A percentile compares a stretch with the other conserved stretches of the same genome.
These are phyloP conservation scores for Terfezia claveryi DNA, from an alignment of 495 filamentous ascomycete species.

Conservation along the genomic window DNA sequence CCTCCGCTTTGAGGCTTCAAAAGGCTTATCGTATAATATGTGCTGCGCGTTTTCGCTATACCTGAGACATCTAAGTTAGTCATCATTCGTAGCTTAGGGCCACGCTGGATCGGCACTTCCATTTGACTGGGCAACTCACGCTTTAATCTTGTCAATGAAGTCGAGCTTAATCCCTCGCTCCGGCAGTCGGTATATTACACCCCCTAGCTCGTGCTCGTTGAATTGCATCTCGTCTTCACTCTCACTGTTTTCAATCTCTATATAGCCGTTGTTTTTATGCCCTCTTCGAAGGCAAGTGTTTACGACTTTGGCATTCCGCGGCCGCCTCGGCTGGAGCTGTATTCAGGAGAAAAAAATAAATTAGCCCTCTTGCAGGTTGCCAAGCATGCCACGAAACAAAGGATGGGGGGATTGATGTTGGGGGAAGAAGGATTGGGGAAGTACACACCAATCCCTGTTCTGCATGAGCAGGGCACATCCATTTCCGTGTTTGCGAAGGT, in stretches of 20 bases:
- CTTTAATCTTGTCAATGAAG: constrained; percentile 29
- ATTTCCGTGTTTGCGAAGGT: constrained; percentile 42
- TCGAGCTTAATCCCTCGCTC: constrained; percentile 57
- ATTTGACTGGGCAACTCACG: not conserved
- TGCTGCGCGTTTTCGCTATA: not conserved
- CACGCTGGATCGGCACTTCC: not conserved
- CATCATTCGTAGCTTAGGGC: not conserved
- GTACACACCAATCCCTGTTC: constrained; percentile 20
- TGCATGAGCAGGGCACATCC: constrained; percentile 76
- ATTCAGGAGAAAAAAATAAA: constrained; percentile 19
- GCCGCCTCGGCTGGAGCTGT: constrained; percentile 28
- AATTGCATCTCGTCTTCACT: constrained; percentile 35
- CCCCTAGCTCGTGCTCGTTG: constrained; percentile 30
- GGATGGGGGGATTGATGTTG: not conserved
- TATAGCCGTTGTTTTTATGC: constrained; percentile 49
- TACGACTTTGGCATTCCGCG: constrained; percentile 29
- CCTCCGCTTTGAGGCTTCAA: too few relatives aligned
- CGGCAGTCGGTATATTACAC: constrained; percentile 42
- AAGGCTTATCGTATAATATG: too few relatives aligned
- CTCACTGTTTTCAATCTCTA: constrained; percentile 48
- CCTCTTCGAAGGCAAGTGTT: constrained; percentile 31
- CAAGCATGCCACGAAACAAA: constrained; percentile 21
- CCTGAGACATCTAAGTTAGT: not conserved
- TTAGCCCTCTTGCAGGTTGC: constrained; percentile 32
- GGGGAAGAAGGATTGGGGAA: constrained; percentile 24